Base-by-base conservation (phyloP, 2,329 filamentous ascomycete species). In the Zalaria sp. region DNA sequence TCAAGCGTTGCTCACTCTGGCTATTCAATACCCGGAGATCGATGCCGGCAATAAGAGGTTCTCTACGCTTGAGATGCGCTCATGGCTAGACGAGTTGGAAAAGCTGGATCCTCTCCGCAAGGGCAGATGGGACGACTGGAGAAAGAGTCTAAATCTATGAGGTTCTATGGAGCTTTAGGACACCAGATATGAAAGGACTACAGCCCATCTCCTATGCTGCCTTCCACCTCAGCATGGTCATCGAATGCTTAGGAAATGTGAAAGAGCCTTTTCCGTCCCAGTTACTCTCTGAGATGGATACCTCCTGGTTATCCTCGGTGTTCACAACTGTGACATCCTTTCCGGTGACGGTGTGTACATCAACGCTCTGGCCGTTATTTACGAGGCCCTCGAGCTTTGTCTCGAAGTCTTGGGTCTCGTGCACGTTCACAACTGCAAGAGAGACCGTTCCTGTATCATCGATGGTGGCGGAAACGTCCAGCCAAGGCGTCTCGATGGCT, bases 1-100 rank as follows among this genome's bases (percentile, higher is more conserved):
- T 56, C 84, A 93, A 60, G 81, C 81, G 4, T 66, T 96, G 39
- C 70, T 96, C 25, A 77, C 85, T 47, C 87, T 85, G 54, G 79
- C 79, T 1, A 56, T 80, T 28, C 59, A 82, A n/a, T 69, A 67
- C 42, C 53, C 83, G 46, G 70, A 71, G 51, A 45, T 68, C 5
- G 62, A 64, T 25, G 57, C 54, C 7, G 59, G 56, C 1, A 62
- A 58, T n/a, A 54, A 56, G 28, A 46, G 49, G n/a, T 56, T 64
- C 28, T 62, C 57, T 60, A 63, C 60, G 53, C 63, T 37, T 40
- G 62, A 70, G 43, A 67, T 73, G 58, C 57, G 52, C 34, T 50
- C 38, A 36, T 76, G 63, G 83, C 61, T 93, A 28, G 63, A 61
- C 10, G 75, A 76, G 56, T 57, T 93, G 53, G 74, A 73, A 55